Conservation (phyloP, 2,329 filamentous ascomycete species). For the Fusarium sp. region DNA sequence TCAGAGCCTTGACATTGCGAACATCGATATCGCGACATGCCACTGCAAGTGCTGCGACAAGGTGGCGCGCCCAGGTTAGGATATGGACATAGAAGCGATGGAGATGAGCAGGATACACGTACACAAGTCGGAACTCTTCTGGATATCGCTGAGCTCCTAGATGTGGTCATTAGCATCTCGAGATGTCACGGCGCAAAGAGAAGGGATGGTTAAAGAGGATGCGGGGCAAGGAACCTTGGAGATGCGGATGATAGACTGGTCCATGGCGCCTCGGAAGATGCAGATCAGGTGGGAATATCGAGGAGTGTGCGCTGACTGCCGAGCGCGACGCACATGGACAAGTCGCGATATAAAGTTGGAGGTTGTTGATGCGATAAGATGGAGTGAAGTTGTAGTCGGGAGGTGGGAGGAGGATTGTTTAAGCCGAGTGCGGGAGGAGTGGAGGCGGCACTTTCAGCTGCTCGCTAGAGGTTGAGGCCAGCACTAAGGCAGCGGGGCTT, state of each 20-base stretch:
- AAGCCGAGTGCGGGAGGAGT: conserved; percentile 38
- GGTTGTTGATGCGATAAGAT: conserved; percentile 8
- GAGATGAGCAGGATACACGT: conserved; percentile 53
- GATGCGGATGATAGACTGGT: conserved; percentile 91
- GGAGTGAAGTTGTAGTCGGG: conserved; percentile 22
- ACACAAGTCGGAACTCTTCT: conserved; percentile 89
- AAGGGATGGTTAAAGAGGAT: conserved; percentile 31
- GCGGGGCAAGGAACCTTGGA: conserved; percentile 74
- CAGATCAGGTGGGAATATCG: conserved; percentile 22
- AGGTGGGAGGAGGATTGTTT: conserved; percentile 33
- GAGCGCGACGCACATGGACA: conserved; percentile 35
- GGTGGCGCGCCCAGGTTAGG: conserved; percentile 18
- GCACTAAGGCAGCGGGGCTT: not conserved
- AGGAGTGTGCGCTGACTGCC: conserved; percentile 7
- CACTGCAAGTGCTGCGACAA: conserved; percentile 80
- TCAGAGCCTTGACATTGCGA: conserved; percentile 87
- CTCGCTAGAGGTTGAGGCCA: not conserved
- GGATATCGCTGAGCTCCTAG: conserved; percentile 88
- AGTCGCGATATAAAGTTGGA: conserved; percentile 13
- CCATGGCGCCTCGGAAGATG: conserved; percentile 57
- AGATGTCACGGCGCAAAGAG: conserved; percentile 31
- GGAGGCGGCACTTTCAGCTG: conserved; percentile 23
- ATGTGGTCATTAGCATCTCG: conserved; percentile 33
- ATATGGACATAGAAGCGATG: not conserved
- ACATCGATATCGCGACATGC: conserved; percentile 91